These are phyloP conservation scores for Xylaria arbuscula DNA, from an alignment of 2,329 filamentous ascomycete genomes.

Conservation along the genomic window DNA sequence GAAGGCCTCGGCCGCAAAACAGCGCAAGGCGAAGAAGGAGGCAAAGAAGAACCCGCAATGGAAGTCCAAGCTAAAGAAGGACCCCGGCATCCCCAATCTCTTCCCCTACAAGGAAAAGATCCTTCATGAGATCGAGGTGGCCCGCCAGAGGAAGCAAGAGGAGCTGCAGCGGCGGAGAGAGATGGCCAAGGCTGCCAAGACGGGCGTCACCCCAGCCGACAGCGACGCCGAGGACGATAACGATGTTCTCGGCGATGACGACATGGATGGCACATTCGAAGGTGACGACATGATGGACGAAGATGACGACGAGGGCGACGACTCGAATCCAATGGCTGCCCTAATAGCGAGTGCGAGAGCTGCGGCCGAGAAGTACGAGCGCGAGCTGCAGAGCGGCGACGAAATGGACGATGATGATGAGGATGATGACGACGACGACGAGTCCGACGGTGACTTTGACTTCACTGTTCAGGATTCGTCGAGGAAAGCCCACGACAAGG, in stretches of 20 bases:
- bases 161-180: slow-evolving; percentile 78
- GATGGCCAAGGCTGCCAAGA: slow-evolving; percentile 74
- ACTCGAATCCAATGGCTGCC: slow-evolving; percentile 90
- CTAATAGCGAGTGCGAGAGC: slow-evolving; percentile 84
- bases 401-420: slow-evolving; percentile 62
- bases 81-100: slow-evolving; percentile 95
- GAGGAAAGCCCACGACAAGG: slow-evolving; percentile 90
- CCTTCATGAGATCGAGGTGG: slow-evolving; percentile 93
- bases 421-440: slow-evolving; percentile 61
- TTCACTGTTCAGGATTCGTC: slow-evolving; percentile 70
- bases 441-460: slow-evolving; percentile 60
- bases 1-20: slow-evolving; percentile 90
- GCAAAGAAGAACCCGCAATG: slow-evolving; percentile 98
- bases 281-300: slow-evolving; percentile 35
- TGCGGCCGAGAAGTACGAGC: slow-evolving; percentile 80
- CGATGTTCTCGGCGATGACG: slow-evolving; percentile 68
- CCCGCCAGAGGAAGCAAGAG: slow-evolving; percentile 81
- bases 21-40: slow-evolving; percentile 86
- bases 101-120: slow-evolving; percentile 99
- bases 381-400: slow-evolving; percentile 69
- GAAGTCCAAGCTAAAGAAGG: slow-evolving; percentile 94
- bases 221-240: slow-evolving; percentile 57
- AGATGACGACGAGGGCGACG: slow-evolving; percentile 68
- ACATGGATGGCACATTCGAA: slow-evolving; percentile 45
- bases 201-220: slow-evolving; percentile 59